Percentiles rank a stretch among this genome's conserved stretches.
Conservation (phyloP, 2,329 filamentous ascomycete species). For the Talaromyces sp. region DNA sequence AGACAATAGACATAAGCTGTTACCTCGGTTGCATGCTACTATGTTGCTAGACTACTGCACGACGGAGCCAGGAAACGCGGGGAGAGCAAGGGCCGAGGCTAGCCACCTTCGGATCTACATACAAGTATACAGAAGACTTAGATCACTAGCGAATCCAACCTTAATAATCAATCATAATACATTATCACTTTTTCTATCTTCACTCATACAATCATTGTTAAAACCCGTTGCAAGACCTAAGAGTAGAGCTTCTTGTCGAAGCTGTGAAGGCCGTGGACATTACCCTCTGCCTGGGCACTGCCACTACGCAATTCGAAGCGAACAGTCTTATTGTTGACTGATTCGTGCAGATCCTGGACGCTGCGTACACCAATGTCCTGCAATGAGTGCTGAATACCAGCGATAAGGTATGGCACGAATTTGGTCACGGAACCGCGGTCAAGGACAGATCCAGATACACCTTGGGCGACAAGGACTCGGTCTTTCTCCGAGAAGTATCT, state of each 20-base stretch:
- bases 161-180: conserved; percentile 13
- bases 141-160: neutral
- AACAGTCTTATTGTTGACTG: conserved; percentile 69
- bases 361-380: conserved; percentile 91
- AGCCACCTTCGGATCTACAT: neutral
- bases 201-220: conserved; percentile 12
- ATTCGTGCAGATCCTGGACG: conserved; percentile 70
- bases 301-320: conserved; percentile 93
- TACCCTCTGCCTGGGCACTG: conserved; percentile 92
- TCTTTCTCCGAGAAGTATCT: conserved; percentile 98
- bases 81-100: conserved; percentile 3
- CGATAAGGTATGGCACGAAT: conserved; percentile 92
- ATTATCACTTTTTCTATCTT: conserved; percentile 9
- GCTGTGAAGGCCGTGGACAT: conserved; percentile 92
- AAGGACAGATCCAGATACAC: conserved; percentile 71
- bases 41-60: neutral
- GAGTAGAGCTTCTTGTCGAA: conserved; percentile 99
- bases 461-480: conserved; percentile 90
- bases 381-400: conserved; percentile 94
- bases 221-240: conserved; percentile 42
- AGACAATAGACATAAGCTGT: neutral
- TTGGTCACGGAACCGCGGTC: conserved; percentile 74
- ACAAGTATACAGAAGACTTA: neutral
- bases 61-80: neutral
- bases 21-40: neutral